These are phyloP conservation scores for Laguncularia racemosa DNA, from an alignment of 345 rosid species.

Conservation along the genomic window DNA sequence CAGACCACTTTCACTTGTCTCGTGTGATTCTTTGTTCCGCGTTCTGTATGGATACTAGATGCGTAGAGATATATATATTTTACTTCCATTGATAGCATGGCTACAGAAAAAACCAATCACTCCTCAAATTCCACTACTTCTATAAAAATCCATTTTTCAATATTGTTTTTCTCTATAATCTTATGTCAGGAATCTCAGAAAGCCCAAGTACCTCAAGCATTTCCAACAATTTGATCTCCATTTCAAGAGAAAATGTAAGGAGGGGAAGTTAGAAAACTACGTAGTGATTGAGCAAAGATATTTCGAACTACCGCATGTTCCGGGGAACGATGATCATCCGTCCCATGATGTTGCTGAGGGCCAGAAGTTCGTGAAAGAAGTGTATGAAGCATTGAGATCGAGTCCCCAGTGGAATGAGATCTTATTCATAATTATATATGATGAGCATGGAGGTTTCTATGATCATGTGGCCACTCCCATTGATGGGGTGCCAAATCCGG, in stretches of 20 bases:
- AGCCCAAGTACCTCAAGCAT: conserved; percentile 59
- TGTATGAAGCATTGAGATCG: conserved; percentile 66
- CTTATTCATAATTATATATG: conserved; percentile 50
- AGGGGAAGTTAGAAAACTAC: conserved; percentile 82
- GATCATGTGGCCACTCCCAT: conserved; percentile 86
- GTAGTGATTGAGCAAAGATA: conserved; percentile 75
- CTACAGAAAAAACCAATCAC: no score
- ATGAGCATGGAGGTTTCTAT: conserved; percentile 86
- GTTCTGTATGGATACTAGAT: no score
- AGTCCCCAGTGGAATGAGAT: conserved; percentile 90
- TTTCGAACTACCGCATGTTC: conserved; percentile 38
- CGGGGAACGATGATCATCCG: conserved; percentile 85
- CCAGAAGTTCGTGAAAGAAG: conserved; percentile 68
- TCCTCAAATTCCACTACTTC: no score
- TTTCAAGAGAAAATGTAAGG: conserved; percentile 64
- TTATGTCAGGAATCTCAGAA: conserved; percentile 57
- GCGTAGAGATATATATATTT: no score
- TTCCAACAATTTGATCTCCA: conserved; percentile 53
- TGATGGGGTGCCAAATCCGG: conserved; percentile 73
- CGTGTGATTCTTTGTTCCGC: no score
- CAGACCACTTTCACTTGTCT: no score
- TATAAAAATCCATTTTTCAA: no score
- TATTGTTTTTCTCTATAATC: no score
- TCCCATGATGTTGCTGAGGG: conserved; percentile 72
- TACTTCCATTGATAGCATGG: no score